Evolutionary conservation across 1,139 yeast genomes (phyloP), one percentile per base, ranked within the genome.

Genomic region (Spathaspora sp.): DNA sequence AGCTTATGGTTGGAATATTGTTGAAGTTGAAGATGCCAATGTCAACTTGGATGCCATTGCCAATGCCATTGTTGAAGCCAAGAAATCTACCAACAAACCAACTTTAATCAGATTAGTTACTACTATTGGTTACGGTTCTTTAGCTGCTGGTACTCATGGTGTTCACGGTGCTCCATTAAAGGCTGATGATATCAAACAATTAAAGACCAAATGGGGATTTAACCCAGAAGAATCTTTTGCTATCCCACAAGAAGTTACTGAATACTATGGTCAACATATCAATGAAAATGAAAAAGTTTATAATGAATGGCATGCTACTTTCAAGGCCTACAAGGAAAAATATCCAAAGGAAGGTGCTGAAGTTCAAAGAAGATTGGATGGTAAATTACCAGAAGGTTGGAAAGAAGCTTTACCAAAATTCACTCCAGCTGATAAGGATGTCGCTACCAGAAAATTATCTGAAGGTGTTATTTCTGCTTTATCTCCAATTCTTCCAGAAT

Each of bases 101-200:
- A 82, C 97, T 51, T 78, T 90, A 70, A 87, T 93, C 71, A 84
- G 90, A 73, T 76, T 93, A 68, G 80, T 84, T 63, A 93, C 99
- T 63, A 86, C 87, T 68, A 93, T 93, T 64, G 99, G 99, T 68
- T 91, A 67, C 75, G 99, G 99, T 67, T 93, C 99, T 46, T 71
- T 84, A 63, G 72, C 76, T 56, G 82, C 81, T 61, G 99, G 99
- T 61, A 84, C 97, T 54, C 93, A 87, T 73, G 78, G 86, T 60
- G 99, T 95, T 50, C 99, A 95, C 75, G 99, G 99, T 70, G 78
- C 97, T 56, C 97, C 99, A 64, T 83, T 93, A 74, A 90, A 91
- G 81, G 75, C 91, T 43, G 99, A 91, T 64, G 99, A 93, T 67
- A 80, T 91, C 64, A 83, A 78, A 65, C 97, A 89, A 74, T 77